Base-by-base conservation (phyloP, 768 basidiomycete species). In the Baorangia bicolor region DNA sequence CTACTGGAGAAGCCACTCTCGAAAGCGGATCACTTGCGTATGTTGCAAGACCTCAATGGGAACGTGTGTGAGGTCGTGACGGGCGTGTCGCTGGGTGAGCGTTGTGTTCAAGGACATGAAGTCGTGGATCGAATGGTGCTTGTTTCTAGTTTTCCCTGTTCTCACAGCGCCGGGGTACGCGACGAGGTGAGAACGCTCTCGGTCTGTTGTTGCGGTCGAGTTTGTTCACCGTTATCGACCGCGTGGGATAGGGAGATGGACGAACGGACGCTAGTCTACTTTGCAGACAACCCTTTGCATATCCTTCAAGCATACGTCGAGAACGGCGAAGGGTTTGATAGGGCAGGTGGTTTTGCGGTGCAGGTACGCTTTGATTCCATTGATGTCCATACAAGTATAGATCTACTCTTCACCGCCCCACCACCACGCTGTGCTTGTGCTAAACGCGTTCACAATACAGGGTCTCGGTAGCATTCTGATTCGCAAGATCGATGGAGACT, bases 301-400 rank as follows among this genome's bases (percentile, higher is more conserved):
- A 55, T 90, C 21, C 70, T 94, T 10, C 65, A 87, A 57, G 89
- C 92, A 10, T 98, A 98, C 61, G 92, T 85, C 20, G 85, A 92
- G 34, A 88, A 81, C 51, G 90, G 86, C 7, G 94, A 97, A 74
- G 94, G 94, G 0, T 68, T 86, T 39, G 89, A 94, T 64, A 81
- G 93, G 20, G 95, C 96, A 0, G 96, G 96, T 4, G 96, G 96
- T 0, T 98, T 98, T 68, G 94, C 93, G 2, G 85, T 94, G 38
- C 96, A 98, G 79, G 93, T 92, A 40, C 28, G 60, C 20, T 12
- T 10, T n/a, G 23, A 41, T 31, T 21, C 21, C 27, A 28, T 16
- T 5, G 2, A 5, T 14, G 39, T 12, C 6, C 6, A 25, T 21
- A 25, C 16, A 5, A 3, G 4, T 9, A 20, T 23, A 18, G 9